Evolutionary conservation across 2,329 filamentous ascomycete species (phyloP).

Genomic region (Nigrograna mackinnonii): DNA sequence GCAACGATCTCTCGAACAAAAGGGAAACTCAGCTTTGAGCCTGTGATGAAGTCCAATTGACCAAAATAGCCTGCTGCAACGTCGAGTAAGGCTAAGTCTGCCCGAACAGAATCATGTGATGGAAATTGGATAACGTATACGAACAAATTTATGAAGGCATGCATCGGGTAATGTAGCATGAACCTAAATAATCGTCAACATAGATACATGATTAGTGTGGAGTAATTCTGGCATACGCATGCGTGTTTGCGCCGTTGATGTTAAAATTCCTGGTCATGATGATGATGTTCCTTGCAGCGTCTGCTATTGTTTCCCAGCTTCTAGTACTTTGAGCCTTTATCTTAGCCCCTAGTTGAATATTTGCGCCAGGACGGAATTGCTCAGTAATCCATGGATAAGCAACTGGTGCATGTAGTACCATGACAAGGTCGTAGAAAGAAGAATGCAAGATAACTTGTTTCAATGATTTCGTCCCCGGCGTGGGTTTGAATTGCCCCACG

Average conservation of each 20-base stretch:
- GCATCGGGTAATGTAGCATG: conserved; percentile 3
- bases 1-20: neutral
- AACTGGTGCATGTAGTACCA: conserved; percentile 1
- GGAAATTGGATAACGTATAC: neutral
- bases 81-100: neutral
- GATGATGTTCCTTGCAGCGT: neutral
- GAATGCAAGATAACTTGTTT: conserved; percentile 4
- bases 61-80: neutral
- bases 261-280: neutral
- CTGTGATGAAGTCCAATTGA: neutral
- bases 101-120: neutral
- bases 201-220: neutral
- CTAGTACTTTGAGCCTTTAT: neutral
- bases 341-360: too few relatives aligned
- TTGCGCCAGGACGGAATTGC: neutral
- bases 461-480: neutral
- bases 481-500: neutral
- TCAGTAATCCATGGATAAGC: conserved; percentile 2
- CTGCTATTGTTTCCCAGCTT: neutral
- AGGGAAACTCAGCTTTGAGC: neutral
- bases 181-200: conserved; percentile 2
- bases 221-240: neutral
- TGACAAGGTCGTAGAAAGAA: neutral
- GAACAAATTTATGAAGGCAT: conserved; percentile 3
- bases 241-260: neutral